A percentile compares a stretch with the other conserved stretches of the same genome.
phyloP scores from a whole-genome alignment of 2,329 filamentous ascomycete species.

The Pseudocercospora ulei region DNA sequence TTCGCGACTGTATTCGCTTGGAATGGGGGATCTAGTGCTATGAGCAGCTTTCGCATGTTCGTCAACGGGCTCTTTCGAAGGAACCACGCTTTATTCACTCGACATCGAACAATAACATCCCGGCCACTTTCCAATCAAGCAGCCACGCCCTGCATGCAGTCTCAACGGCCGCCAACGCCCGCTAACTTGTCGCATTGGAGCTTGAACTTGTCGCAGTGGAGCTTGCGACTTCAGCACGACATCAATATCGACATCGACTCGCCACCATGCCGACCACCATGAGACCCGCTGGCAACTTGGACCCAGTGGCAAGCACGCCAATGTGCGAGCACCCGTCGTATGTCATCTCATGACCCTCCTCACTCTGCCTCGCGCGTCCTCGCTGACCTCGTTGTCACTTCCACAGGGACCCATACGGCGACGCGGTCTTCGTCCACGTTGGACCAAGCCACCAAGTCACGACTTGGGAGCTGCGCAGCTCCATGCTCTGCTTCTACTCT shows the following conservation, averaged over 20 bases:
- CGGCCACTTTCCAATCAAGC: constrained; percentile 1
- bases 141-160: background rate
- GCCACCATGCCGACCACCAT: background rate
- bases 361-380: background rate
- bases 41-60: too few relatives aligned
- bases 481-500: constrained; percentile 11
- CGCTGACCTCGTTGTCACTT: background rate
- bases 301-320: constrained; percentile 8
- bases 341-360: too few relatives aligned
- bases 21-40: too few relatives aligned
- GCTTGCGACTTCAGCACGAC: too few relatives aligned
- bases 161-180: constrained; percentile 1
- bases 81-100: constrained; percentile 4
- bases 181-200: background rate
- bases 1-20: background rate
- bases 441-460: background rate
- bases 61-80: too few relatives aligned
- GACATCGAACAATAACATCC: background rate
- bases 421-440: constrained; percentile 7
- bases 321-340: constrained; percentile 9
- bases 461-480: background rate
- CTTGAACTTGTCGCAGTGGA: too few relatives aligned
- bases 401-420: constrained; percentile 12
- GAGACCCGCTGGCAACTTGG: background rate
- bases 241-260: too few relatives aligned